Percentiles rank a stretch among this genome's conserved stretches.
Evolutionary conservation across 305 asterid genomes (phyloP).

Genomic region (Withania somnifera): DNA sequence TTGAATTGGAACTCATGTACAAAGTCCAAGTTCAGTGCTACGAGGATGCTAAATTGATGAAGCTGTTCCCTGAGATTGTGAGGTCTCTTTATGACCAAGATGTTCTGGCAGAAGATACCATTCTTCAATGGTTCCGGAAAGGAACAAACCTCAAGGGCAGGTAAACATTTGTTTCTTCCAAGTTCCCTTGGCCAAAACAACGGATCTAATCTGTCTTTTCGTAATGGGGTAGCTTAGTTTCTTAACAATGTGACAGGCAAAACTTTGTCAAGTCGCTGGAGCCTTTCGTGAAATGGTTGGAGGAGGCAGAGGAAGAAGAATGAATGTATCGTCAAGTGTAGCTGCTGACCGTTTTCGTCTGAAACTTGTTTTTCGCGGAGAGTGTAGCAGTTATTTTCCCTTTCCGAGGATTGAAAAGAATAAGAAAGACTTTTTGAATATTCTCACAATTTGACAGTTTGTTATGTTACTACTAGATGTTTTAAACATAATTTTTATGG

Average conservation of each 20-base stretch:
- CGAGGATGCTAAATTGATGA: constrained; percentile 96
- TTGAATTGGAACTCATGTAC: constrained; percentile 91
- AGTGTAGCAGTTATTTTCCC: neutral
- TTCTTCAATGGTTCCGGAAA: constrained; percentile 94
- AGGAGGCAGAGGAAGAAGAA: constrained; percentile 98
- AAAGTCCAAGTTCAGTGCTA: constrained; percentile 93
- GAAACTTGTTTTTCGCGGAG: neutral
- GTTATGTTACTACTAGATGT: neutral
- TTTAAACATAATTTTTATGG: neutral
- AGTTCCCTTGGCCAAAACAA: neutral
- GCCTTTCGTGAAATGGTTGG: constrained; percentile 93
- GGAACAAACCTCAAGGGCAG: constrained; percentile 94
- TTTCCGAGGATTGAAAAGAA: neutral
- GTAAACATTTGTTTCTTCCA: constrained; percentile 12
- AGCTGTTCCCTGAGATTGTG: constrained; percentile 83
- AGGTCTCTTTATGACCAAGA: constrained; percentile 91
- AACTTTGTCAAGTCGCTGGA: constrained; percentile 83
- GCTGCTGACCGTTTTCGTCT: neutral
- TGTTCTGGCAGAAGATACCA: constrained; percentile 91
- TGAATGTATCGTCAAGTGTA: constrained; percentile 16
- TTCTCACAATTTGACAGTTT: constrained; percentile 1
- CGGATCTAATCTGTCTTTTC: neutral
- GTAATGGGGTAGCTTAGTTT: neutral
- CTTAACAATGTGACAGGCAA: constrained; percentile 40
- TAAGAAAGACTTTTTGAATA: neutral